Percentiles rank a stretch among this genome's conserved stretches.
phyloP scores from a whole-genome alignment of 805 yeast genomes.

The Pichia californica region DNA sequence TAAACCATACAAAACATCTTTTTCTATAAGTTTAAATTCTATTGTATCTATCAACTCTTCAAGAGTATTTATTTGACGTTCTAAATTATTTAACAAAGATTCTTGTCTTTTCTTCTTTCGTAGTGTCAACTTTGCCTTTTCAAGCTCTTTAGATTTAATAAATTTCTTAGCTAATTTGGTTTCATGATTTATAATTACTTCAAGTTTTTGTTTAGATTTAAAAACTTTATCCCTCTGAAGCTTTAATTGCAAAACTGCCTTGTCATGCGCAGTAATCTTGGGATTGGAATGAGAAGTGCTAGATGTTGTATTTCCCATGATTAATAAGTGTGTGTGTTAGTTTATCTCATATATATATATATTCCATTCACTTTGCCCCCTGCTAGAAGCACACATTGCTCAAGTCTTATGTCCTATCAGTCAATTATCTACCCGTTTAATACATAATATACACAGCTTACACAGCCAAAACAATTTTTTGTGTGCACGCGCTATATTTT shows the following conservation, averaged over 20 bases:
- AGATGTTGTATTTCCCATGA: constrained; percentile 29
- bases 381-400: no score
- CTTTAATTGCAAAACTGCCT: constrained; percentile 80
- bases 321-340: no score
- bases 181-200: constrained; percentile 55
- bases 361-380: no score
- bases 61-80: constrained; percentile 69
- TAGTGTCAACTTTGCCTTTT: constrained; percentile 61
- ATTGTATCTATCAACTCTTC: constrained; percentile 75
- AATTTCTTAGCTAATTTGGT: constrained; percentile 51
- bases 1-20: constrained; percentile 75
- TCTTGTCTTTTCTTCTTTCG: constrained; percentile 80
- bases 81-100: constrained; percentile 60
- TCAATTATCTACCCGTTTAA: no score
- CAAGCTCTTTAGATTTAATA: constrained; percentile 44
- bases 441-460: no score
- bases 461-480: no score
- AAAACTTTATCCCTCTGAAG: constrained; percentile 79
- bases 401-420: no score
- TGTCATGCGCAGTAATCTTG: constrained; percentile 76
- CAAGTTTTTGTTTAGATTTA: constrained; percentile 61
- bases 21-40: constrained; percentile 85
- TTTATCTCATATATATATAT: no score
- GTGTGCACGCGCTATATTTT: no score
- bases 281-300: constrained; percentile 23